phyloP scores from a whole-genome alignment of 148 eudicot species.

The Gaultheria prostrata region DNA sequence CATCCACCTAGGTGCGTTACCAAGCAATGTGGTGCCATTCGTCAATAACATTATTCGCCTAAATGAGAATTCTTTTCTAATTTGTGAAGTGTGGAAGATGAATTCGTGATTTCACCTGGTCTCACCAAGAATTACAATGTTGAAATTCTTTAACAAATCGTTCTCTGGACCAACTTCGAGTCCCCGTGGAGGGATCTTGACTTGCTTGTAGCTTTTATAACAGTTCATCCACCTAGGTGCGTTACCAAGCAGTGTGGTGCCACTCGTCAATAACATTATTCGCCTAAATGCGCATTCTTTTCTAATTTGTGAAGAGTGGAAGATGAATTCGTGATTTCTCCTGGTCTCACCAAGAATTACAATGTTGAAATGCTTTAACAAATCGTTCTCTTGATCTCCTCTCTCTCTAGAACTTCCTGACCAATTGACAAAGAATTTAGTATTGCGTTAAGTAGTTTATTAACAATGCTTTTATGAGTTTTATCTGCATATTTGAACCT shows the following conservation, averaged over 20 bases:
- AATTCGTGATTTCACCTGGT: not conserved
- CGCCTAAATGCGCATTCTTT: not conserved
- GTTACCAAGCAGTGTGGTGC: not conserved
- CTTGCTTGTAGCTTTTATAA: not conserved
- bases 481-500: too few species aligned
- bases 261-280: not conserved
- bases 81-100: not conserved
- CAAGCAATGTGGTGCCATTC: not conserved
- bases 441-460: too few species aligned
- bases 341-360: not conserved
- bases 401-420: not conserved
- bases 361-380: not conserved
- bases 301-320: not conserved
- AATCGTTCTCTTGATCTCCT: not conserved
- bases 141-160: not conserved
- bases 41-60: not conserved
- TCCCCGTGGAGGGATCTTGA: not conserved
- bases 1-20: not conserved
- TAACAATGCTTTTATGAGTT: too few species aligned
- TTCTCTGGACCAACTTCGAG: not conserved
- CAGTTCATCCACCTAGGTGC: not conserved
- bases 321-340: not conserved
- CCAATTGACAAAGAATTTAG: not conserved
- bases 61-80: not conserved
- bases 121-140: not conserved